Percentiles rank a stretch among this genome's conserved stretches.
phyloP scores from a whole-genome alignment of 106 monocot species.

The Ottelia alismoides region DNA sequence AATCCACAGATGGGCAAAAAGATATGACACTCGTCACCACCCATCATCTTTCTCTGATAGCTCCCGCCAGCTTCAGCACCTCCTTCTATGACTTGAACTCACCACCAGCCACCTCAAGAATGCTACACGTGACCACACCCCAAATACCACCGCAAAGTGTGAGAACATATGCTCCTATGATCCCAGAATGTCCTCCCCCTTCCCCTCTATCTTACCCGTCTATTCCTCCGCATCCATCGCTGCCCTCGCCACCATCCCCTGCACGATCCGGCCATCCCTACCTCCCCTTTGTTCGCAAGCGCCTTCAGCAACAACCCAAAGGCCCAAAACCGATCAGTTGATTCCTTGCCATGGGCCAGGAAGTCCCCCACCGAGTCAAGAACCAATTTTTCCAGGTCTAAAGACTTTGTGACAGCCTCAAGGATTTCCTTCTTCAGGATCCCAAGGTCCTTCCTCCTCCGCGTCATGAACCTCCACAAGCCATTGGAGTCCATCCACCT shows the following conservation, averaged over 20 bases:
- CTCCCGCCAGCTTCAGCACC: too few relatives aligned
- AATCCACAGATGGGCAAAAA: too few relatives aligned
- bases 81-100: too few relatives aligned
- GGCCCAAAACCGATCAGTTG: constrained; percentile 7
- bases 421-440: constrained; percentile 6
- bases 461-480: constrained; percentile 5
- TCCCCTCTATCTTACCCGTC: constrained; percentile 11
- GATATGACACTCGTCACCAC: too few relatives aligned
- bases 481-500: constrained; percentile 14
- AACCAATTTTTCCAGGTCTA: constrained; percentile 6
- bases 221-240: background rate
- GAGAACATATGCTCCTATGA: constrained; percentile 15
- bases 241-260: constrained; percentile 9
- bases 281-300: constrained; percentile 1
- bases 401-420: constrained; percentile 1
- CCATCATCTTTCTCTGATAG: too few relatives aligned
- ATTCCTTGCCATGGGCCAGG: background rate
- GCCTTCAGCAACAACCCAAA: constrained; percentile 9
- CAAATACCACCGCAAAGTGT: constrained; percentile 10
- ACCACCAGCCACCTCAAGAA: too few relatives aligned
- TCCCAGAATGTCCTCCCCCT: background rate
- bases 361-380: constrained; percentile 9
- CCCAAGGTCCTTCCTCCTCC: background rate
- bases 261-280: background rate
- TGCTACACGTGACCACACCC: too few relatives aligned